Conservation (phyloP, 1,284 basidiomycete species). For the Sporisorium iseilematis-ciliati region DNA sequence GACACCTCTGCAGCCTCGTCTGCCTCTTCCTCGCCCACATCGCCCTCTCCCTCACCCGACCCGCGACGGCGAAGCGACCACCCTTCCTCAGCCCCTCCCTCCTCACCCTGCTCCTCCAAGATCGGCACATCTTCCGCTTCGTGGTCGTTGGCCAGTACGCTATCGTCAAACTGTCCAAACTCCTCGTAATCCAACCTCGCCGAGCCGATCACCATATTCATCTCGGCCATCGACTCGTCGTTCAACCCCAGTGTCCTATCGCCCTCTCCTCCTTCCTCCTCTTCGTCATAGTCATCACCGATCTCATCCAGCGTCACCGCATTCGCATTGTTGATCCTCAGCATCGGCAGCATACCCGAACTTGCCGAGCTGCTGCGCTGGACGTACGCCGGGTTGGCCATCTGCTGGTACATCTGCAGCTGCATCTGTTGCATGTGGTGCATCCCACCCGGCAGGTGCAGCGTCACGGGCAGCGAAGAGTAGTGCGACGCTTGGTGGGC, state of each 20-base stretch:
- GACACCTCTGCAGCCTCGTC: constrained; percentile 49
- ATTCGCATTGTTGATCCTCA: constrained; percentile 48
- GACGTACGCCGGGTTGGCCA: constrained; percentile 18
- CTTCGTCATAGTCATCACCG: constrained; percentile 53
- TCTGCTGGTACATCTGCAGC: constrained; percentile 38
- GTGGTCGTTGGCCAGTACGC: constrained; percentile 18
- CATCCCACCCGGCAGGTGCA: constrained; percentile 35
- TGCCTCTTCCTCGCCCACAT: constrained; percentile 23
- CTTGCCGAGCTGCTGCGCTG: neutral
- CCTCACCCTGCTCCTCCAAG: constrained; percentile 12
- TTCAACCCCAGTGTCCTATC: constrained; percentile 55
- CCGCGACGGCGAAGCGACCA: neutral
- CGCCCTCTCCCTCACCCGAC: constrained; percentile 9
- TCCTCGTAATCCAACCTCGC: constrained; percentile 44
- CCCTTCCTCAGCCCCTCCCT: constrained; percentile 12
- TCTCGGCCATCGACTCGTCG: constrained; percentile 63
- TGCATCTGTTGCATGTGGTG: constrained; percentile 35
- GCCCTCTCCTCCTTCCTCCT: constrained; percentile 23
- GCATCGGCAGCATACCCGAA: constrained; percentile 26
- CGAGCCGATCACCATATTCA: constrained; percentile 62
- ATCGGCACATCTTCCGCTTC: constrained; percentile 15
- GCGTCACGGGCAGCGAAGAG: constrained; percentile 28
- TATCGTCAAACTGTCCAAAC: constrained; percentile 36
- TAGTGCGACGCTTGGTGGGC: constrained; percentile 28
- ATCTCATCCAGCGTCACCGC: constrained; percentile 58